These are phyloP conservation scores for Saksenaea vasiformis DNA, from an alignment of 371 early-diverging fungal species.

Conservation along the genomic window DNA sequence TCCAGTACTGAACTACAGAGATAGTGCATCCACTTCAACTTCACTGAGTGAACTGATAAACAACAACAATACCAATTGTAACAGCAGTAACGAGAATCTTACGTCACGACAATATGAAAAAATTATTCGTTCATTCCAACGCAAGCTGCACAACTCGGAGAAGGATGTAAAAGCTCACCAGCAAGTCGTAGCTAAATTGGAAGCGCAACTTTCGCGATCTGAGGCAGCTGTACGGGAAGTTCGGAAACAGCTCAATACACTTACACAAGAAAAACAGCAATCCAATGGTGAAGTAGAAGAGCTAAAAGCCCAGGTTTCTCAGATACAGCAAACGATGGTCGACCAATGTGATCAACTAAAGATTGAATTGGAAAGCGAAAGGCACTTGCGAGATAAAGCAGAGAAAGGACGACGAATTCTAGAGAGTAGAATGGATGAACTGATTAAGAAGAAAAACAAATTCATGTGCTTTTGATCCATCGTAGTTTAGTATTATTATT, in stretches of 20 bases:
- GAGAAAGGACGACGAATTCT: constrained; percentile 51
- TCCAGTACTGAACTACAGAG: not conserved
- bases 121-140: constrained; percentile 49
- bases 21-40: not conserved
- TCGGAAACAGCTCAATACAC: constrained; percentile 38
- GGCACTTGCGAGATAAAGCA: constrained; percentile 46
- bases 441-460: constrained; percentile 54
- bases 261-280: constrained; percentile 44
- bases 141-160: constrained; percentile 42
- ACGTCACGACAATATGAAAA: constrained; percentile 51
- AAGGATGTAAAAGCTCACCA: constrained; percentile 42
- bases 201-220: constrained; percentile 40
- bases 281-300: constrained; percentile 40
- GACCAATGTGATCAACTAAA: constrained; percentile 31
- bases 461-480: constrained; percentile 52
- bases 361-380: constrained; percentile 34
- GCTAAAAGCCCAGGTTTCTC: constrained; percentile 38
- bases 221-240: constrained; percentile 43
- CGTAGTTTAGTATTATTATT: not conserved
- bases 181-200: constrained; percentile 46
- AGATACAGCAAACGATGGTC: constrained; percentile 25
- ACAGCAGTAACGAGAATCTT: constrained; percentile 13
- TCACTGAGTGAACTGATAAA: not conserved
- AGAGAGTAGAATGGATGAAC: constrained; percentile 50
- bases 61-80: not conserved